These are phyloP conservation scores for Rhododendron molle DNA, from an alignment of 148 eudicot species.

Conservation along the genomic window DNA sequence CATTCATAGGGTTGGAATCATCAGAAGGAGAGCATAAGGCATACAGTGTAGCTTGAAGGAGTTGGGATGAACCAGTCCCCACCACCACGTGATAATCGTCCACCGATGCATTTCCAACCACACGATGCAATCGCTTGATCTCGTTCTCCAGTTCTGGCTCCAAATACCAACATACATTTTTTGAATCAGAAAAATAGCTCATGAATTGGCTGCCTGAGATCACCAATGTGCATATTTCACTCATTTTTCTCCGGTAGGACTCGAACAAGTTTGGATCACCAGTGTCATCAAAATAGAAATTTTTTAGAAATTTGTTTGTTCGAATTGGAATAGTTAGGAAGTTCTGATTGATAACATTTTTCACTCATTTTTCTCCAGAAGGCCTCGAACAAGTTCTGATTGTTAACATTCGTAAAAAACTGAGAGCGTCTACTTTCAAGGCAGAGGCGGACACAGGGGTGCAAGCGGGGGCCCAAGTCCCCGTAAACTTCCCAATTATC, in stretches of 20 bases:
- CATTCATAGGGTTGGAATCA: constrained; percentile 26
- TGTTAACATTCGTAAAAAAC: too few species aligned
- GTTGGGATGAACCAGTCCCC: constrained; percentile 69
- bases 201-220: constrained; percentile 41
- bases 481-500: too few species aligned
- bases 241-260: constrained; percentile 44
- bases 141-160: constrained; percentile 53
- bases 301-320: too few species aligned
- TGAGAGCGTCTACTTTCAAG: not conserved
- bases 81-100: constrained; percentile 41
- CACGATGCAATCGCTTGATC: constrained; percentile 34
- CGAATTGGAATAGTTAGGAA: too few species aligned
- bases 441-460: too few species aligned
- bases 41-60: constrained; percentile 41
- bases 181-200: constrained; percentile 47
- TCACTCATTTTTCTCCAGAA: too few species aligned
- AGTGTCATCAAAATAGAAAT: constrained; percentile 28
- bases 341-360: too few species aligned
- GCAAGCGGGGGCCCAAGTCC: too few species aligned
- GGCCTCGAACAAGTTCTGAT: too few species aligned
- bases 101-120: constrained; percentile 47
- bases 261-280: constrained; percentile 43
- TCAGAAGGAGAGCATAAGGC: constrained; percentile 29
- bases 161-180: constrained; percentile 43
- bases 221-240: constrained; percentile 33